Evolutionary conservation across 2,329 filamentous ascomycete genomes (phyloP), one percentile per base, ranked within the genome.

Genomic region (Botrytis elliptica): DNA sequence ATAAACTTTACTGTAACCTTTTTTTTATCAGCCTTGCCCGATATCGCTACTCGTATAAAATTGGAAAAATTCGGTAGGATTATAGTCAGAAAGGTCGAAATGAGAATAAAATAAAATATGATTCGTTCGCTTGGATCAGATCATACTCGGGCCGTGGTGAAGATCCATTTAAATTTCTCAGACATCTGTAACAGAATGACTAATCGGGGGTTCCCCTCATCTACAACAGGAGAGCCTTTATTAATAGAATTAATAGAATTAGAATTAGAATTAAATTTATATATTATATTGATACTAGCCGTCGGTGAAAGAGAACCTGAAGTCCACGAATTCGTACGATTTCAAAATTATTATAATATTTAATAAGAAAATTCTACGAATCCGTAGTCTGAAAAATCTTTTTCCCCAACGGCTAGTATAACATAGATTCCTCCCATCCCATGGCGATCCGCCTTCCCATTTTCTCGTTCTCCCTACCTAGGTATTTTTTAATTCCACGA

Each of bases 401-500:
- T 40, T 40, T 3, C 10, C 38, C 38, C 38, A 9, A 40, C 38
- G 38, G 1, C 38, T 40, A 40, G 38, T 22, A 59, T 55, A 55
- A 20, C 25, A 68, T 68, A 8, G 33, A 42, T 29, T 29, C 36
- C 36, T 8, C 25, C 36, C 49, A 25, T 33, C 14, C 25, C 40
- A 59, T 67, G 10, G 8, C 3, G 46, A 68, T 49, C 36, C 46
- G 4, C 33, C 12, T 38, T 38, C 7, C n/a, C 36, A 4, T 12
- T 36, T 29, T 4, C 52, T 33, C 52, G 1, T 57, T 29, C n/a
- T 9, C 9, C 52, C 57, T 65, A 49, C 3, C 44, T 22, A 49
- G 44, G 44, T 22, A 40, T 6, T 25, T 18, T 38, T 65, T 62
- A 80, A 72, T 80, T 75, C 80, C 80, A 82, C 46, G 74, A 75